phyloP scores from a whole-genome alignment of 805 yeast genomes.

The Candida endomychidarum region DNA sequence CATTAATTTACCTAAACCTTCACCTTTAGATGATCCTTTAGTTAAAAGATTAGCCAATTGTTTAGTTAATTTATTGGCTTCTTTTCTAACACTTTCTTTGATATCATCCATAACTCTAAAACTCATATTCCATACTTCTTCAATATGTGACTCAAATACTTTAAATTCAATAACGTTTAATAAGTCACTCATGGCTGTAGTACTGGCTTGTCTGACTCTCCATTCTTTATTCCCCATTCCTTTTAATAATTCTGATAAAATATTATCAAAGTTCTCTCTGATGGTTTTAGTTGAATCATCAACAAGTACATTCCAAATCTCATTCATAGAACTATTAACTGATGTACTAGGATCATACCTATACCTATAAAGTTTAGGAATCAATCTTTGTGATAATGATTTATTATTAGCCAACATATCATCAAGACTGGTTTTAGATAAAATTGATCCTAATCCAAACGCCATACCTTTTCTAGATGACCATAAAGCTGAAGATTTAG shows the following conservation, averaged over 20 bases:
- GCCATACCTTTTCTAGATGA: constrained; percentile 92
- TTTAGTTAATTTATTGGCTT: constrained; percentile 69
- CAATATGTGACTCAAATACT: constrained; percentile 50
- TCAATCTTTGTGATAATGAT: constrained; percentile 54
- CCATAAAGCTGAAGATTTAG: constrained; percentile 87
- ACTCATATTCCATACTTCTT: constrained; percentile 82
- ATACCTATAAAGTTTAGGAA: constrained; percentile 83
- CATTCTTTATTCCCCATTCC: constrained; percentile 85
- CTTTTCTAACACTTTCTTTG: constrained; percentile 86
- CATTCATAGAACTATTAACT: constrained; percentile 81
- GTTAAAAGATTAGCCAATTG: constrained; percentile 63
- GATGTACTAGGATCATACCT: constrained; percentile 77
- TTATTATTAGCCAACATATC: constrained; percentile 56
- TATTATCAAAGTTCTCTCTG: constrained; percentile 51
- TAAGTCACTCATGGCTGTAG: constrained; percentile 67
- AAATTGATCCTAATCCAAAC: constrained; percentile 82
- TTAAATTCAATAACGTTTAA: constrained; percentile 60
- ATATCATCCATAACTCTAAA: constrained; percentile 92
- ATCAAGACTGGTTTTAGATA: constrained; percentile 75
- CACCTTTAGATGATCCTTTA: constrained; percentile 42
- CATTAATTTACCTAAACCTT: constrained; percentile 55
- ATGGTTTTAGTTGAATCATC: constrained; percentile 57
- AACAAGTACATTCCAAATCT: constrained; percentile 78
- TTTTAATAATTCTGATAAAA: constrained; percentile 60
- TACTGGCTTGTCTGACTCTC: constrained; percentile 89